Evolutionary conservation across 2,329 filamentous ascomycete species (phyloP).

Genomic region (Colletotrichum australisinense): DNA sequence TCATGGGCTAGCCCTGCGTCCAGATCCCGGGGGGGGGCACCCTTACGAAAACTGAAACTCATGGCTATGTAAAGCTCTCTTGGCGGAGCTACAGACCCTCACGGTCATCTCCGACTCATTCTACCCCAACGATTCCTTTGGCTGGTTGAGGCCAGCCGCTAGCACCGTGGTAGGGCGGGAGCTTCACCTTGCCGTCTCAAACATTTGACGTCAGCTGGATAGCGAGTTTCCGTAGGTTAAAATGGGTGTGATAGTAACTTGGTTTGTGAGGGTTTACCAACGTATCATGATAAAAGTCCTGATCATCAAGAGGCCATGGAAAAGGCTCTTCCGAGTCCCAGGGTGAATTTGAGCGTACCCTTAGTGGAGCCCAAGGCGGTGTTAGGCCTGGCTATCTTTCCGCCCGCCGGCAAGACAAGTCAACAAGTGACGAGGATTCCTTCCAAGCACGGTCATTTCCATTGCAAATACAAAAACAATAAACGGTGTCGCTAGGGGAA

Average conservation of each 20-base stretch:
- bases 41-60: neutral
- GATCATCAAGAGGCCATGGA: neutral
- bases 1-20: neutral
- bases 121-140: neutral
- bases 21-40: neutral
- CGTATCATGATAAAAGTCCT: neutral
- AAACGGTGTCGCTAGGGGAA: neutral
- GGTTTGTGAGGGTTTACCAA: neutral
- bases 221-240: no score
- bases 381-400: neutral
- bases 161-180: neutral
- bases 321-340: no score
- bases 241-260: no score
- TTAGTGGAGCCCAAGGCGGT: neutral
- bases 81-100: neutral
- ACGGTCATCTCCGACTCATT: neutral
- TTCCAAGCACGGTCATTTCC: neutral
- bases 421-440: neutral
- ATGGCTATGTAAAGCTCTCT: neutral
- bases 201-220: neutral
- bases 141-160: neutral
- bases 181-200: neutral
- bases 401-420: neutral
- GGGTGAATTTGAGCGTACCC: no score
- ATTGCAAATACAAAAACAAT: neutral